These are phyloP conservation scores for Puccinia novopanici DNA, from an alignment of 1,284 basidiomycete species.

Conservation along the genomic window DNA sequence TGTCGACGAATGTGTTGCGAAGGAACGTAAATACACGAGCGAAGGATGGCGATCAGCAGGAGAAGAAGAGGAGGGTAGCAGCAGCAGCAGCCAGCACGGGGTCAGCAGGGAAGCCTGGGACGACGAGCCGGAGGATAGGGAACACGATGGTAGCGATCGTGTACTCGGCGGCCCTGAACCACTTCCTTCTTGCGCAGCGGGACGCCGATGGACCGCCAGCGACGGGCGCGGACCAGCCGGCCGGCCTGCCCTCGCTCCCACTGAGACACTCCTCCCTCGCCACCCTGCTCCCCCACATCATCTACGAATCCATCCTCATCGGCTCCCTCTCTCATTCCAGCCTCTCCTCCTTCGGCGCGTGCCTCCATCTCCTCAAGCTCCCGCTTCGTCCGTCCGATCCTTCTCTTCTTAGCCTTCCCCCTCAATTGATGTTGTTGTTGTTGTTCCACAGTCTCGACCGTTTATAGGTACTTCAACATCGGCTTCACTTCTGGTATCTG, in stretches of 20 bases:
- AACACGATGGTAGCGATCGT: background rate
- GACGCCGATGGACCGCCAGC: background rate
- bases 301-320: slow-evolving; percentile 22
- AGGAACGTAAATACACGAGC: too few species aligned
- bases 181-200: background rate
- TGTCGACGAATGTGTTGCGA: too few species aligned
- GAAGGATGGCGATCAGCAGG: too few species aligned
- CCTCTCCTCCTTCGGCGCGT: background rate
- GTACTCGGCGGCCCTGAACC: background rate
- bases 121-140: background rate
- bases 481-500: background rate
- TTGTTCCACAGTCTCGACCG: slow-evolving; percentile 6
- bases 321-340: background rate
- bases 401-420: background rate
- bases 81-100: too few species aligned
- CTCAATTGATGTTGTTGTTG: background rate
- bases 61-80: too few species aligned
- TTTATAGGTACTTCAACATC: slow-evolving; percentile 7
- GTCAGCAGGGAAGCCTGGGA: background rate
- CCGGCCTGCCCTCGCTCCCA: background rate
- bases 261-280: background rate
- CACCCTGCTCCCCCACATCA: background rate
- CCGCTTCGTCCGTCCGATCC: background rate
- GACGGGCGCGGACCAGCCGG: background rate
- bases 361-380: slow-evolving; percentile 9